phyloP scores from a whole-genome alignment of 805 yeast genomes.

The Blastobotrys peoriensis region DNA sequence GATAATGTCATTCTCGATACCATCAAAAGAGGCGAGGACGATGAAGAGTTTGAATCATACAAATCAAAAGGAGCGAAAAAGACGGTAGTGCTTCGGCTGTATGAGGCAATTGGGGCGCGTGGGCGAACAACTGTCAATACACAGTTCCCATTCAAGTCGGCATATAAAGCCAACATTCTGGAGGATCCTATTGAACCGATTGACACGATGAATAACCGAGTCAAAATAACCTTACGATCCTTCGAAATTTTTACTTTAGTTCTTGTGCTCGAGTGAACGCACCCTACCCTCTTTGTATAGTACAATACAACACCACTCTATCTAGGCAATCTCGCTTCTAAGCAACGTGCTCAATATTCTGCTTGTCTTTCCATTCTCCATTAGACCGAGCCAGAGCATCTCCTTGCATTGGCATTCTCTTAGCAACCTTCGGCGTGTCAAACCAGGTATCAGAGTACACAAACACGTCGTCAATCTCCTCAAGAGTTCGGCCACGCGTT shows the following conservation, averaged over 20 bases:
- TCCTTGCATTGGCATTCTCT: background rate
- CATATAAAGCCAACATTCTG: slow-evolving; percentile 38
- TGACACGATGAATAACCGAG: slow-evolving; percentile 21
- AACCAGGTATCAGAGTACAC: slow-evolving; percentile 7
- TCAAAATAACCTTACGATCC: slow-evolving; percentile 50
- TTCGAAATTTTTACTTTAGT: slow-evolving; percentile 78
- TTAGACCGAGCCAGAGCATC: background rate
- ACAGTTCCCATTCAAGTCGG: slow-evolving; percentile 44
- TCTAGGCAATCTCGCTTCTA: too few species aligned
- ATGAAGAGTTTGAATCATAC: too few species aligned
- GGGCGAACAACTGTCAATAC: slow-evolving; percentile 46
- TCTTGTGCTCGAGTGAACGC: too few species aligned
- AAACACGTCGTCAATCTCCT: slow-evolving; percentile 60
- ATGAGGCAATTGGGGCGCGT: slow-evolving; percentile 81
- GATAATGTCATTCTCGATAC: slow-evolving; percentile 61
- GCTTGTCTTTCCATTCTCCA: background rate
- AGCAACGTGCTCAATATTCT: background rate
- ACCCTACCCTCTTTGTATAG: too few species aligned
- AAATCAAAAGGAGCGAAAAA: too few species aligned
- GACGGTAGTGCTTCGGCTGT: slow-evolving; percentile 62
- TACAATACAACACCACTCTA: too few species aligned
- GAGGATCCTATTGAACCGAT: slow-evolving; percentile 33
- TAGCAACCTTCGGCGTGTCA: background rate
- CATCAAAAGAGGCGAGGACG: slow-evolving; percentile 77
- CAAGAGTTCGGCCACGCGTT: slow-evolving; percentile 66